Conservation (phyloP, 1,139 yeast genomes). For the Nakaseomyces bracarensis region DNA sequence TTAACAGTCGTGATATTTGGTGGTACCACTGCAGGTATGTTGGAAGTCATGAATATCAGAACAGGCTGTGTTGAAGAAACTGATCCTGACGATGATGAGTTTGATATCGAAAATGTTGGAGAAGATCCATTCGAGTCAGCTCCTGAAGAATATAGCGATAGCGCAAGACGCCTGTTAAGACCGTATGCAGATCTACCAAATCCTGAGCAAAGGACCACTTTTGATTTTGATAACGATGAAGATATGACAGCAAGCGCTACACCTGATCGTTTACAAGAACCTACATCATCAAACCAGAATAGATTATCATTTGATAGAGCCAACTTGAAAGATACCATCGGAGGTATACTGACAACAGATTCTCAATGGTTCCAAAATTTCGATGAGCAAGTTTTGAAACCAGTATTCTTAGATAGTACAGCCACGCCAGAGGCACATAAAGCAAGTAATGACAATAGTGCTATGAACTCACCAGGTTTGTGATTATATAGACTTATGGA, state of each 20-base stretch:
- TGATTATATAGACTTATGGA: background rate
- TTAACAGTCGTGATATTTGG: constrained; percentile 94
- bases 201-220: constrained; percentile 38
- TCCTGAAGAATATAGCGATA: constrained; percentile 1
- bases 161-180: background rate
- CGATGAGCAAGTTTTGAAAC: constrained; percentile 93
- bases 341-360: constrained; percentile 48
- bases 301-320: constrained; percentile 19
- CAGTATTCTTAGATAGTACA: constrained; percentile 68
- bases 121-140: constrained; percentile 2
- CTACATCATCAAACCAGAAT: constrained; percentile 7
- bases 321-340: constrained; percentile 25
- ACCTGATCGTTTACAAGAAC: background rate
- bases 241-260: background rate
- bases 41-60: constrained; percentile 85
- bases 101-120: constrained; percentile 61
- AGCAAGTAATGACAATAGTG: background rate
- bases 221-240: constrained; percentile 8
- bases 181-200: constrained; percentile 4
- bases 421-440: constrained; percentile 1
- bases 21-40: constrained; percentile 97
- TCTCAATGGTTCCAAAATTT: constrained; percentile 89
- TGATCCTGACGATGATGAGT: constrained; percentile 87
- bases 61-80: constrained; percentile 82
- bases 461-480: background rate